Base-by-base conservation (phyloP, 805 yeast species). In the Candida boleticola region DNA sequence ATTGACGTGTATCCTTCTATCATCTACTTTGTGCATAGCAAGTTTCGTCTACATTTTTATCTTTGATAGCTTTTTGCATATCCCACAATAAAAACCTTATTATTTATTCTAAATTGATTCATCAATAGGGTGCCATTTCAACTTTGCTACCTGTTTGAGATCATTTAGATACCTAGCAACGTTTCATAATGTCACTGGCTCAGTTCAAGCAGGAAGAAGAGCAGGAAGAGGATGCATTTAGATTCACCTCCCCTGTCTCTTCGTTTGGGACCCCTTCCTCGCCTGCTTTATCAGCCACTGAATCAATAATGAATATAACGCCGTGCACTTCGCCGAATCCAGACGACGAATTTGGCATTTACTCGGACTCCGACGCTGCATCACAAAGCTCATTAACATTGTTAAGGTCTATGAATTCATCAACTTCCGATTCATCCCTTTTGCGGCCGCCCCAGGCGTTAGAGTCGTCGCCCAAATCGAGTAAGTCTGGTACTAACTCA, bases 351-450 rank as follows among this genome's bases (percentile, higher is more conserved):
- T 55, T 48, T 30, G 67, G 56, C n/a, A 50, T 66, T 10, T 64
- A 53, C 43, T 61, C 68, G 0, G 71, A 66, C 45, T 63, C 68
- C 1, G 71, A 66, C 37, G 55, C 56, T 4, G 68, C 62, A 10
- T 60, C 66, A 9, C 64, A 58, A 37, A 54, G 58, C 39, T 62
- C 67, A 11, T 36, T 60, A 3, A 63, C 61, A 6, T 41, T 55
- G 30, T 16, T 31, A 20, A 46, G 36, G 26, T 14, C 39, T 21
- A 36, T 25, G 20, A 34, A 29, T 17, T 26, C 41, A 10, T 37
- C 26, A 29, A 39, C 22, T n/a, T 13, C 36, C 11, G 44, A 32
- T 10, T 35, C 40, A 9, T 37, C 40, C 3, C 18, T 16, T 14
- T 18, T 37, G 25, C 6, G 21, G 20, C 35, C 35, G 21, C 29